Evolutionary conservation across 2,329 filamentous ascomycete genomes (phyloP).

Genomic region (Aspergillus tubingensis): DNA sequence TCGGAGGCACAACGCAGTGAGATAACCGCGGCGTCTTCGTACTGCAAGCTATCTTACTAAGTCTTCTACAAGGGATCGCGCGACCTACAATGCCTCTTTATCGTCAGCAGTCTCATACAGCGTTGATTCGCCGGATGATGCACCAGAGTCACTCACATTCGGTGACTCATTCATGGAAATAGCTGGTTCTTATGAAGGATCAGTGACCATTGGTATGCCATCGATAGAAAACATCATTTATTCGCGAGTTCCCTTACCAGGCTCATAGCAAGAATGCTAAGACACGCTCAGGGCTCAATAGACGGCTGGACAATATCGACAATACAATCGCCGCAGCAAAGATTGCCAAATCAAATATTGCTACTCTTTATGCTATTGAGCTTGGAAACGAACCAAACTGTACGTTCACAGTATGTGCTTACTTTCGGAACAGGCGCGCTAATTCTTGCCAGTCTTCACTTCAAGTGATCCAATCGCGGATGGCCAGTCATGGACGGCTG

Average conservation of each 20-base stretch:
- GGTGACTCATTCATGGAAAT: constrained; percentile 56
- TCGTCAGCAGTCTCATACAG: constrained; percentile 54
- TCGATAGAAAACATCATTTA: not conserved
- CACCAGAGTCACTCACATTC: constrained; percentile 54
- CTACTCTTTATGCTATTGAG: constrained; percentile 57
- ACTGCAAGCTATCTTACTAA: not conserved
- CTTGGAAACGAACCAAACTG: constrained; percentile 61
- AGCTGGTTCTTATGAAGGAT: constrained; percentile 52
- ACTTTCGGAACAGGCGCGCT: not conserved
- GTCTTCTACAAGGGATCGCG: constrained; percentile 48
- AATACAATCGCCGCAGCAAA: constrained; percentile 58
- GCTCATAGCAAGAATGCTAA: not conserved
- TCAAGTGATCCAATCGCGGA: constrained; percentile 29
- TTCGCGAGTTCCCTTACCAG: no score
- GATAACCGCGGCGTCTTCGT: constrained; percentile 4
- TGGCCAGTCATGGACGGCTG: constrained; percentile 32
- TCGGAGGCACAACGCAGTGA: constrained; percentile 60
- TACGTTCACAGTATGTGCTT: constrained; percentile 26
- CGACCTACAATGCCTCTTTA: constrained; percentile 51
- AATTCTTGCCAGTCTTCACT: constrained; percentile 22
- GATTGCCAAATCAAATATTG: constrained; percentile 47
- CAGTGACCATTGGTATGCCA: constrained; percentile 49
- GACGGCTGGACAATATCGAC: constrained; percentile 54
- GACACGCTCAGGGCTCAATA: constrained; percentile 45
- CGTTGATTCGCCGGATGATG: constrained; percentile 51